Evolutionary conservation across 768 basidiomycete species (phyloP), one percentile per base, ranked within the genome.

Genomic region (Agaricus subrufescens): DNA sequence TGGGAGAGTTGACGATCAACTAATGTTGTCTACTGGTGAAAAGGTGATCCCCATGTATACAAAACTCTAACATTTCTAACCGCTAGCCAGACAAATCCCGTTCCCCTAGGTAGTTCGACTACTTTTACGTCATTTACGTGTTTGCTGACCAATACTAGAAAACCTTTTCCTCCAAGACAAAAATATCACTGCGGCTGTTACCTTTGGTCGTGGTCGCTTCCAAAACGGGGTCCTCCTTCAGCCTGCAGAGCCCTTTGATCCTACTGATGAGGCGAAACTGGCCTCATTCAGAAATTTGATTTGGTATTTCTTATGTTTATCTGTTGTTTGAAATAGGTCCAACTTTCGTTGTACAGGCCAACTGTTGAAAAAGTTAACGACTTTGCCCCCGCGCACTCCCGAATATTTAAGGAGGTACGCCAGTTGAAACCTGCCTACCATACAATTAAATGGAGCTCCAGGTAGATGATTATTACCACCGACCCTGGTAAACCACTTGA

Each of bases 1-100:
- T 48, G 78, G 78, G 0, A 64, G 79, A 14, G 65, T 62, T 10
- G 78, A 79, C 55, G 78, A 80, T 54, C 77, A 78, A 60, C 73
- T 80, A 42, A 73, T 74, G 64, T 67, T 74, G 39, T 67, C 63
- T 29, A 75, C 42, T 4, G 56, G 56, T 14, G 56, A 57, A n/a
- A 71, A 11, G 75, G 75, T 19, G 19, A 74, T 19, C 2, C 19
- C n/a, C 54, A 15, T 30, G 12, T 15, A 19, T 2, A 42, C n/a
- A 19, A 8, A 34, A 12, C 19, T 4, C 12, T 15, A 19, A 14
- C n/a, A 37, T 25, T 9, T 34, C 34, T 34, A 6, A 34, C 34
- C 34, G 11, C 7, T 11, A 34, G 9, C 9, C 45, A 63, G 55
- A 56, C 55, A 11, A 56, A 56, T 50, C 55, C 55, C 23, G 38